These are phyloP conservation scores for Lactifluus volemus DNA, from an alignment of 768 basidiomycete species.

Conservation along the genomic window DNA sequence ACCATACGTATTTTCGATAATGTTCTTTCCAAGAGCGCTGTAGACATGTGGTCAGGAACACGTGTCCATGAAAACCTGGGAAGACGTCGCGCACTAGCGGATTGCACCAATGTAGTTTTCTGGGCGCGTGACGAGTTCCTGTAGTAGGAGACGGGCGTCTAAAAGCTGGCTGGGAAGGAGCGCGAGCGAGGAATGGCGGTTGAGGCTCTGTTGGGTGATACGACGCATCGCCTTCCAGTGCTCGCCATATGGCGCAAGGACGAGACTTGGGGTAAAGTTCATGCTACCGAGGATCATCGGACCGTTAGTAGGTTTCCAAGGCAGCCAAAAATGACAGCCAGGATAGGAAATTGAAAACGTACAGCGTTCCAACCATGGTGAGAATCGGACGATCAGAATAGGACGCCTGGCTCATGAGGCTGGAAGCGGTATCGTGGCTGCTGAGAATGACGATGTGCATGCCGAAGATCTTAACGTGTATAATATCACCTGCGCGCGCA, in stretches of 20 bases:
- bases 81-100: conserved; percentile 12
- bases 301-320: not conserved
- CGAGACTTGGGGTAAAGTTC: conserved; percentile 18
- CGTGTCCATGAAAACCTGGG: not conserved
- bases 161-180: conserved; percentile 15
- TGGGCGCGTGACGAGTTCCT: conserved; percentile 10
- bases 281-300: conserved; percentile 5
- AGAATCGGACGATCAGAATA: conserved; percentile 20
- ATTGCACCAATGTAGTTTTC: conserved; percentile 13
- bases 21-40: conserved; percentile 17
- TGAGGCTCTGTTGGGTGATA: conserved; percentile 18
- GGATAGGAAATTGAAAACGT: not conserved
- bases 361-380: conserved; percentile 18
- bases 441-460: conserved; percentile 19
- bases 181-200: conserved; percentile 10
- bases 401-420: conserved; percentile 17
- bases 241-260: conserved; percentile 17
- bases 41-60: conserved; percentile 11
- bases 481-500: conserved; percentile 11
- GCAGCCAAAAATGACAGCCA: not conserved
- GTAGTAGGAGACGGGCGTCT: conserved; percentile 16
- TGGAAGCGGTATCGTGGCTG: conserved; percentile 9
- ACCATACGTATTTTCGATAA: conserved; percentile 19
- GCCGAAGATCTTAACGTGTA: conserved; percentile 18
- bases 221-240: conserved; percentile 19